Conservation (phyloP, 805 yeast genomes). For the Kodamaea jinghongensis region DNA sequence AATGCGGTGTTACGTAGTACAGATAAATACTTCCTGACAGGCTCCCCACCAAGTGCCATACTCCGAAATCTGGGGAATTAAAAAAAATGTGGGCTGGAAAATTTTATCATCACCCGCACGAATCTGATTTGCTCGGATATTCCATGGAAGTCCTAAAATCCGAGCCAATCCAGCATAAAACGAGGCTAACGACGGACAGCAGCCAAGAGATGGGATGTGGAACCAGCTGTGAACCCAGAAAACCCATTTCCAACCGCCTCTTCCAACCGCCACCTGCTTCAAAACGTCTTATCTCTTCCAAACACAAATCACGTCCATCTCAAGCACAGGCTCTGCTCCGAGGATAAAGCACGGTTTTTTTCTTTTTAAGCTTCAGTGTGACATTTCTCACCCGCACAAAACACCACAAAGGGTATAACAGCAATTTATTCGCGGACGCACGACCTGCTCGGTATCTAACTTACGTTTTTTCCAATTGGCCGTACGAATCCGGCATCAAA, state of each 20-base stretch:
- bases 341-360: slow-evolving; percentile 2
- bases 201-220: no score
- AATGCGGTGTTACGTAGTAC: no score
- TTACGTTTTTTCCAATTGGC: slow-evolving; percentile 6
- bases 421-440: neutral
- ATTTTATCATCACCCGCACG: slow-evolving; percentile 1
- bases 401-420: neutral
- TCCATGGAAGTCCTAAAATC: no score
- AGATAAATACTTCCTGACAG: no score
- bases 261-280: no score
- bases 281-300: no score
- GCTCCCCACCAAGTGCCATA: slow-evolving; percentile 3
- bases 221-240: no score
- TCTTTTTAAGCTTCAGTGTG: slow-evolving; percentile 2
- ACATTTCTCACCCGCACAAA: slow-evolving; percentile 7
- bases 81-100: neutral
- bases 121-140: neutral
- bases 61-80: slow-evolving; percentile 19
- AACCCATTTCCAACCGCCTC: no score
- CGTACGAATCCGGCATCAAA: slow-evolving; percentile 6
- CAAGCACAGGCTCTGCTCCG: slow-evolving; percentile 2
- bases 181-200: no score
- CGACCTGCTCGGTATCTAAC: slow-evolving; percentile 1
- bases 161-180: no score
- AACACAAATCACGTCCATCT: neutral